phyloP scores from a whole-genome alignment of 2,329 filamentous ascomycete species.

The Monosporascus ibericus region DNA sequence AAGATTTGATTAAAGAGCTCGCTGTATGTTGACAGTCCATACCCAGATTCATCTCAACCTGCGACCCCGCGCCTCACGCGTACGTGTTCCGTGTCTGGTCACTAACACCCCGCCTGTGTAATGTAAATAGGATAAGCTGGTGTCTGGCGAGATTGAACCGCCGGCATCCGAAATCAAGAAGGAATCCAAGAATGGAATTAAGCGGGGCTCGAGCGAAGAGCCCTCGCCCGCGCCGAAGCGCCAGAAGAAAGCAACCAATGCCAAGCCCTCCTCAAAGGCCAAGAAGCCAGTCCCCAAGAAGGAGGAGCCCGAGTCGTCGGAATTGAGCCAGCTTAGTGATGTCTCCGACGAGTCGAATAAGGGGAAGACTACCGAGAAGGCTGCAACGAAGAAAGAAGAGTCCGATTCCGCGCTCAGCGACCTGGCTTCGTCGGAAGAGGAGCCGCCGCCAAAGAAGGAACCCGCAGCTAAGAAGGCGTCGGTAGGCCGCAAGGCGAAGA shows the following conservation, averaged over 20 bases:
- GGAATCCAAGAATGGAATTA: constrained; percentile 25
- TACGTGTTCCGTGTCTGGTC: not conserved
- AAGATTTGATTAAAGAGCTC: constrained; percentile 46
- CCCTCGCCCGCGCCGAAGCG: constrained; percentile 32
- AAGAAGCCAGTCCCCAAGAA: constrained; percentile 23
- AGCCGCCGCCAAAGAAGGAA: constrained; percentile 11
- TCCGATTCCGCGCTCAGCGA: constrained; percentile 19
- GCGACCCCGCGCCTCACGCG: not conserved
- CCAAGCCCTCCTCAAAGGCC: constrained; percentile 20
- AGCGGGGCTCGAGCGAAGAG: constrained; percentile 27
- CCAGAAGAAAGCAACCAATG: constrained; percentile 25
- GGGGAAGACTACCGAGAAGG: constrained; percentile 10
- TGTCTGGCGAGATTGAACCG: not conserved
- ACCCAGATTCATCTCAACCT: not conserved
- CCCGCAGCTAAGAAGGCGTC: constrained; percentile 5
- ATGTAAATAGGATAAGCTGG: constrained; percentile 7
- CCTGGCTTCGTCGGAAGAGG: constrained; percentile 17
- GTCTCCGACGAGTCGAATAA: constrained; percentile 15
- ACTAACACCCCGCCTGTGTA: constrained; percentile 11
- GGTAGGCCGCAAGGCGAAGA: constrained; percentile 11
- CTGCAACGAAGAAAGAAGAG: constrained; percentile 12
- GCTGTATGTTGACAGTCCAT: constrained; percentile 37
- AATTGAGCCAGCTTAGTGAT: constrained; percentile 23
- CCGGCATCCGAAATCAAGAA: constrained; percentile 6
- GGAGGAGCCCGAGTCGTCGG: constrained; percentile 23